Conservation (phyloP, 2,329 filamentous ascomycete species). For the Pyrenophora tritici-repentis region DNA sequence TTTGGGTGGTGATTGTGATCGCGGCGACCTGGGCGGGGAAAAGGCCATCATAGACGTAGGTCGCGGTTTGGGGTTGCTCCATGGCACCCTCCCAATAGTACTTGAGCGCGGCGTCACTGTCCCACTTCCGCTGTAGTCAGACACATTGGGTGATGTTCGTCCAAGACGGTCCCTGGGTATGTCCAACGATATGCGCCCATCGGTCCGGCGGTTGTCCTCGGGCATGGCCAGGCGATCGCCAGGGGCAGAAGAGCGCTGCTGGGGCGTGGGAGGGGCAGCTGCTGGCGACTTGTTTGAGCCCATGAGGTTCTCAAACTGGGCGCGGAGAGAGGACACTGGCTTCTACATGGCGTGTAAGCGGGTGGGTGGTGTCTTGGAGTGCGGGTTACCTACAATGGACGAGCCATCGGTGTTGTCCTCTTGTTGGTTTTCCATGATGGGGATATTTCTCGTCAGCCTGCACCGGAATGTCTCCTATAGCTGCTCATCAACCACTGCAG, state of each 20-base stretch:
- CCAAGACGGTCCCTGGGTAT: slow-evolving; percentile 43
- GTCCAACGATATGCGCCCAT: slow-evolving; percentile 50
- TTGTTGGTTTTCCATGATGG: slow-evolving; percentile 40
- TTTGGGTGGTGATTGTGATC: slow-evolving; percentile 60
- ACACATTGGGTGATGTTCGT: slow-evolving; percentile 29
- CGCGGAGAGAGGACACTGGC: slow-evolving; percentile 80
- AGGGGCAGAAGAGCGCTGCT: slow-evolving; percentile 41
- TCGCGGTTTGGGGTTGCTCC: slow-evolving; percentile 46
- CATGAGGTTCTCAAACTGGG: slow-evolving; percentile 79
- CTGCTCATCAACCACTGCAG: slow-evolving; percentile 40
- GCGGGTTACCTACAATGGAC: slow-evolving; percentile 65
- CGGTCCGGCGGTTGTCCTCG: slow-evolving; percentile 36
- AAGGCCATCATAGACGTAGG: slow-evolving; percentile 57
- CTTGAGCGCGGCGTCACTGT: slow-evolving; percentile 43
- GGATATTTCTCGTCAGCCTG: slow-evolving; percentile 39
- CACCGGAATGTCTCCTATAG: slow-evolving; percentile 37
- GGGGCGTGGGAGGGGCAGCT: slow-evolving; percentile 29
- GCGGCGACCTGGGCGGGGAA: slow-evolving; percentile 52
- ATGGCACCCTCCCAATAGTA: slow-evolving; percentile 38
- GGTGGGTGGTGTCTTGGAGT: not conserved
- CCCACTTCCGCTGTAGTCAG: slow-evolving; percentile 46
- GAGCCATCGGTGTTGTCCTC: slow-evolving; percentile 73
- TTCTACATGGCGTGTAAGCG: slow-evolving; percentile 57
- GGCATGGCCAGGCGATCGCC: slow-evolving; percentile 34
- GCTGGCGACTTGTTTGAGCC: slow-evolving; percentile 40